Percentiles rank a stretch among this genome's conserved stretches.
phyloP scores from a whole-genome alignment of 768 basidiomycete genomes.

The Pleurotus giganteus region DNA sequence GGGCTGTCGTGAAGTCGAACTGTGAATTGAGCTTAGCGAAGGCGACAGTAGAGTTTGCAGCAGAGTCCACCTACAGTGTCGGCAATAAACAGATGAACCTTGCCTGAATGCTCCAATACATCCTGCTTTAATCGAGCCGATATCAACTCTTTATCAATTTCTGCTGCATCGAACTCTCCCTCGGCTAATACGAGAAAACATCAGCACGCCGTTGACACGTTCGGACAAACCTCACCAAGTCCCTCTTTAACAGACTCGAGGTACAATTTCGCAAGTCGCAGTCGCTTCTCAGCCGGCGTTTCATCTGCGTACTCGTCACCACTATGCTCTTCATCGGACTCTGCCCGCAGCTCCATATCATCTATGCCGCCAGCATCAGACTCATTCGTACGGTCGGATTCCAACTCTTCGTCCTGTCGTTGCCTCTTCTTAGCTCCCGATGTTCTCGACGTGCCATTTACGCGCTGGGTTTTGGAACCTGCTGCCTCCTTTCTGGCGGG shows the following conservation, averaged over 20 bases:
- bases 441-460: conserved; percentile 15
- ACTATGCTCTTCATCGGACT: conserved; percentile 56
- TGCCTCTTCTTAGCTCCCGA: conserved; percentile 27
- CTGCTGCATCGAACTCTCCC: conserved; percentile 92
- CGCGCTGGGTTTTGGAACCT: conserved; percentile 7
- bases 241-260: conserved; percentile 80
- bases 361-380: conserved; percentile 42
- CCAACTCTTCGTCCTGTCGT: conserved; percentile 62
- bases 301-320: conserved; percentile 86
- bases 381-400: conserved; percentile 66
- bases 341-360: conserved; percentile 59
- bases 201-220: not conserved
- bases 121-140: conserved; percentile 89
- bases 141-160: conserved; percentile 92
- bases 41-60: not conserved
- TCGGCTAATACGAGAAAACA: conserved; percentile 47
- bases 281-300: conserved; percentile 90
- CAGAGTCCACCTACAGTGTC: conserved; percentile 62
- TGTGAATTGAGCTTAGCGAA: conserved; percentile 20
- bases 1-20: conserved; percentile 57
- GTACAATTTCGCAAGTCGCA: conserved; percentile 89
- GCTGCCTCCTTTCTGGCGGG: not conserved
- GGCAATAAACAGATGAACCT: conserved; percentile 79
- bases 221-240: conserved; percentile 45
- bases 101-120: conserved; percentile 87